Evolutionary conservation across 352 stramenopile species (phyloP).

Genomic region (Globisporangium yorkense): DNA sequence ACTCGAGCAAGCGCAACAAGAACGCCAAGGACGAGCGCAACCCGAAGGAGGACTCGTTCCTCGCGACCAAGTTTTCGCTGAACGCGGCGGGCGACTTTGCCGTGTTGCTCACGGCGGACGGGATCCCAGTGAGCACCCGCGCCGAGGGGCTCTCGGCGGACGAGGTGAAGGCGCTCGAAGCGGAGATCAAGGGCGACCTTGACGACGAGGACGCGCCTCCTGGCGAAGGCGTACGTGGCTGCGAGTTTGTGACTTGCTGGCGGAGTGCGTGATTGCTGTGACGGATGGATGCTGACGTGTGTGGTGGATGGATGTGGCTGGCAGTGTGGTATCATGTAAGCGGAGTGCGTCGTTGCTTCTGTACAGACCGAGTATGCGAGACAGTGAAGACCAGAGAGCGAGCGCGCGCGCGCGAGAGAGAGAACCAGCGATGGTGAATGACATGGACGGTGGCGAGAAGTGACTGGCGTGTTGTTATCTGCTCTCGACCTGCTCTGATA

Average conservation of each 20-base stretch:
- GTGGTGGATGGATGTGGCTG: neutral
- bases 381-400: neutral
- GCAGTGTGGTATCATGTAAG: slow-evolving; percentile 39
- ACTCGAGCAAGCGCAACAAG: slow-evolving; percentile 78
- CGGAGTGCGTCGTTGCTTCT: neutral
- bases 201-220: slow-evolving; percentile 49
- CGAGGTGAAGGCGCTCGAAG: slow-evolving; percentile 57
- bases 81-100: slow-evolving; percentile 64
- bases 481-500: too few species aligned
- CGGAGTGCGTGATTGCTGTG: neutral
- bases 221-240: slow-evolving; percentile 40
- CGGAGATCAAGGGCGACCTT: slow-evolving; percentile 38
- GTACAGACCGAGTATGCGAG: neutral
- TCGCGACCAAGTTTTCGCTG: slow-evolving; percentile 77
- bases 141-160: slow-evolving; percentile 51
- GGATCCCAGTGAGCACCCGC: slow-evolving; percentile 61
- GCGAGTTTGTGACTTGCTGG: slow-evolving; percentile 2
- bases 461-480: too few species aligned
- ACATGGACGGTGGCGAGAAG: too few species aligned
- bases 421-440: neutral
- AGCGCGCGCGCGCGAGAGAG: neutral
- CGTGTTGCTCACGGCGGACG: slow-evolving; percentile 54
- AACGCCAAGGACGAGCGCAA: slow-evolving; percentile 70
- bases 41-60: slow-evolving; percentile 66
- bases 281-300: neutral